A percentile compares a stretch with the other conserved stretches of the same genome.
Conservation (phyloP, 2,329 filamentous ascomycete species). For the Hypoxylon sp. region DNA sequence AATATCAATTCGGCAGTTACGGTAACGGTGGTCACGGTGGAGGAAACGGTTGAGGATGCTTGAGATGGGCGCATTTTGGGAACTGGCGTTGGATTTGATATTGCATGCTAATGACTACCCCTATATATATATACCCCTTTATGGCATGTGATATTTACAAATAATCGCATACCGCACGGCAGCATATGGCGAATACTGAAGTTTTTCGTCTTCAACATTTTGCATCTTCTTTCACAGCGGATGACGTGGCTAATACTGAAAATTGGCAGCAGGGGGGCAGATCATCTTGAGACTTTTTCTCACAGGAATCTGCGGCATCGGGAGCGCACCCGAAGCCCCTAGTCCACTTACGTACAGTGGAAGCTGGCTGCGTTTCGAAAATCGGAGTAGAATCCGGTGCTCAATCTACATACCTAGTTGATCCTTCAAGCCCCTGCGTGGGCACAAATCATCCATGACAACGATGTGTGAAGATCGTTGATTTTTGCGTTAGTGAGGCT, state of each 20-base stretch:
- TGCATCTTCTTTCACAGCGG: not conserved
- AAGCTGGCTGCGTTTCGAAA: conserved; percentile 33
- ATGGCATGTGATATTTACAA: conserved; percentile 15
- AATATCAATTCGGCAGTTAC: conserved; percentile 49
- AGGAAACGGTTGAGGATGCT: conserved; percentile 31
- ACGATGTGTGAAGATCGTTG: conserved; percentile 24
- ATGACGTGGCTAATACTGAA: not conserved
- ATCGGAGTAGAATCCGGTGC: conserved; percentile 27
- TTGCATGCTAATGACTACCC: conserved; percentile 32
- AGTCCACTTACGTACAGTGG: conserved; percentile 19
- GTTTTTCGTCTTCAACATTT: conserved; percentile 8
- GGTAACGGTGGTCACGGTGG: conserved; percentile 43
- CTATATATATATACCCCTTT: conserved; percentile 36
- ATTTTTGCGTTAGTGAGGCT: conserved; percentile 21
- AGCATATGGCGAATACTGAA: conserved; percentile 25
- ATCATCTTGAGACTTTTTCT: not conserved
- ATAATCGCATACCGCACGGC: conserved; percentile 5
- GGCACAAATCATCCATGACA: conserved; percentile 1
- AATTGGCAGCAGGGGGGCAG: not conserved
- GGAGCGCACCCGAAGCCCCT: conserved; percentile 26
- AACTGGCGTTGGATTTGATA: conserved; percentile 22
- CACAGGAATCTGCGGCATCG: conserved; percentile 14
- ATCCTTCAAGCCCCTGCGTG: conserved; percentile 8
- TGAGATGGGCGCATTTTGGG: conserved; percentile 26
- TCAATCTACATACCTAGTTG: conserved; percentile 13